phyloP scores from a whole-genome alignment of 805 yeast species.

The Clavispora asparagi region DNA sequence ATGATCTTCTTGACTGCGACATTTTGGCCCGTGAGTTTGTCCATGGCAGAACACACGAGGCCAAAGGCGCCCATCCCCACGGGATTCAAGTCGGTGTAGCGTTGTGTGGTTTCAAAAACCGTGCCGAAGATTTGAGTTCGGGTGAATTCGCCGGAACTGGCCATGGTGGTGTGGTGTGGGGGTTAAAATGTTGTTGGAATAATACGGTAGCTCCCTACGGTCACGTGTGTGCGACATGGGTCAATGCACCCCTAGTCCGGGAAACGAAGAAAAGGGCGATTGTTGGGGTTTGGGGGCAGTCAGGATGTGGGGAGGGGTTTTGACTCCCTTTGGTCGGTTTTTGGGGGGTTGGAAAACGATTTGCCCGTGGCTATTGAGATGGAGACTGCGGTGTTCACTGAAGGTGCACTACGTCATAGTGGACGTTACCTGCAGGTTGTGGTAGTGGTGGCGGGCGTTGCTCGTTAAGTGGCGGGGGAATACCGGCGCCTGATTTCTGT shows the following conservation, averaged over 20 bases:
- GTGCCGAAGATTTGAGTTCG: conserved; percentile 94
- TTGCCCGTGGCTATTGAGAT: too few relatives aligned
- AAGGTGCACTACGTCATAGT: too few relatives aligned
- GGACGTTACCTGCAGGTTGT: too few relatives aligned
- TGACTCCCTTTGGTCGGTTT: too few relatives aligned
- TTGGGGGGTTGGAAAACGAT: too few relatives aligned
- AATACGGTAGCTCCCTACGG: background rate
- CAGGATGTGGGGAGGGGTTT: too few relatives aligned
- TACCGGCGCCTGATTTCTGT: too few relatives aligned
- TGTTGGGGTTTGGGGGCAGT: too few relatives aligned
- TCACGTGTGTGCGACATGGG: background rate
- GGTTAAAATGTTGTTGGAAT: background rate
- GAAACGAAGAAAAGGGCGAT: too few relatives aligned
- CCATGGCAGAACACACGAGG: conserved; percentile 92
- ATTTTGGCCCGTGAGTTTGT: conserved; percentile 81
- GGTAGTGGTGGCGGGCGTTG: too few relatives aligned
- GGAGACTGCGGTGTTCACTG: too few relatives aligned
- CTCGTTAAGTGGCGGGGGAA: too few relatives aligned
- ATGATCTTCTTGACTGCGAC: conserved; percentile 97
- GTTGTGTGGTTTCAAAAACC: conserved; percentile 83
- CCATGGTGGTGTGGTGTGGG: conserved; percentile 19
- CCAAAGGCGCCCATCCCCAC: conserved; percentile 99
- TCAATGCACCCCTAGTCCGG: background rate
- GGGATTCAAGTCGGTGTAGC: conserved; percentile 90
- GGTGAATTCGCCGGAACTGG: conserved; percentile 43